phyloP scores from a whole-genome alignment of 352 stramenopile species.

The Pythium periplocum region DNA sequence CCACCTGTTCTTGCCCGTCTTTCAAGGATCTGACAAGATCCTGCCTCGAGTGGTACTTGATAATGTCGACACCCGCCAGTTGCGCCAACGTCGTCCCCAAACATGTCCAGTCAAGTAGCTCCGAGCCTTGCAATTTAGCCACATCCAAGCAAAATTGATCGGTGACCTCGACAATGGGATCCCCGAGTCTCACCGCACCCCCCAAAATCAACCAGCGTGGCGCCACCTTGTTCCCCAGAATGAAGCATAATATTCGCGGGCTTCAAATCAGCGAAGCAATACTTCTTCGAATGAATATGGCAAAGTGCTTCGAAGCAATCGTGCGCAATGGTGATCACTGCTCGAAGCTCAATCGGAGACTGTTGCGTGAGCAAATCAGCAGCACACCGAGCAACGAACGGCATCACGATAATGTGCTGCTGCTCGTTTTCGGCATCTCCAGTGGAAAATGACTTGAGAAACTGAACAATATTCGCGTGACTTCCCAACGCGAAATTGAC shows the following conservation, averaged over 20 bases:
- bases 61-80: background rate
- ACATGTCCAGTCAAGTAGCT: conserved; percentile 2
- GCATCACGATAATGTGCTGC: conserved; percentile 3
- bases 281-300: conserved; percentile 3
- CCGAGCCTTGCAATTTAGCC: background rate
- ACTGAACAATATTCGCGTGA: conserved; percentile 6
- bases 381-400: conserved; percentile 6
- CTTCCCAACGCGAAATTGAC: conserved; percentile 2
- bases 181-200: conserved; percentile 1
- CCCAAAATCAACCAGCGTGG: conserved; percentile 1
- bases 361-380: conserved; percentile 4
- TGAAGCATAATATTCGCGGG: conserved; percentile 4
- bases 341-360: conserved; percentile 4
- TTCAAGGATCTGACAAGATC: too few relatives aligned
- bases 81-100: conserved; percentile 2
- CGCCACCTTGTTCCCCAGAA: conserved; percentile 4
- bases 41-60: too few relatives aligned
- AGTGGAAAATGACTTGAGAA: conserved; percentile 1
- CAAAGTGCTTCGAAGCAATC: conserved; percentile 5
- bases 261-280: conserved; percentile 6
- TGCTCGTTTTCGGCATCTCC: background rate
- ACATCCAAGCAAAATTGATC: conserved; percentile 4
- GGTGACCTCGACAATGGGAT: conserved; percentile 4
- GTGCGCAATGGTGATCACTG: conserved; percentile 1
- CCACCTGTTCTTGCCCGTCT: too few relatives aligned